Evolutionary conservation across 768 basidiomycete species (phyloP), one percentile per base, ranked within the genome.

Genomic region (Cystofilobasidium ferigula): DNA sequence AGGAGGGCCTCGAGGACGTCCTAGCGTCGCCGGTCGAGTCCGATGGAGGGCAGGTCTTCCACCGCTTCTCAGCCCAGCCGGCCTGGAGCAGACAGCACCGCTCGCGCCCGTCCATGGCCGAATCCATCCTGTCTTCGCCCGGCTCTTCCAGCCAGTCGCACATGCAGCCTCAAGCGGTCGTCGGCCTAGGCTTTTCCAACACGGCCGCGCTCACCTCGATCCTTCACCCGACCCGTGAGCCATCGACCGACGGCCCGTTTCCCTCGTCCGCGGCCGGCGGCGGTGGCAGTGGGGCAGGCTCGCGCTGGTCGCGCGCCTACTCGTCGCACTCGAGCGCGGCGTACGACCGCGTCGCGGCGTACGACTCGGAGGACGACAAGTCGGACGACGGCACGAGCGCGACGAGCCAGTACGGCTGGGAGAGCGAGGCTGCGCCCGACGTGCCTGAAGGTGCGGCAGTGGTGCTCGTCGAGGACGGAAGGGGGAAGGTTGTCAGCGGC

Each of bases 361-460:
- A 48, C 57, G 57, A 64, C 42, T 57, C 43, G 2, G 58, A 67
- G 38, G 48, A 57, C 34, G 64, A 61, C 24, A 61, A 47, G 30
- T n/a, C 18, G 12, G 61, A 38, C n/a, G 65, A 67, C 16, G 61
- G 51, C 7, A 40, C 35, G 51, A 62, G 60, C 43, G 61, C 63
- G 45, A 61, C 59, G 48, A 61, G 60, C n/a, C 47, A 57, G 51
- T 64, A 64, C 32, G 63, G 47, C 18, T 64, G 63, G 63, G 63
- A 47, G 10, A 57, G 63, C 30, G 40, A 45, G 32, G 57, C 3
- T 7, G 20, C 26, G 16, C 43, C 16, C 16, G 38, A 47, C 4
- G 22, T 35, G 32, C 20, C 26, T 1, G 67, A 68, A 7, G 67
- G 61, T 14, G 62, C 43, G 0, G 67, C 67, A 0, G 61, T 68